phyloP scores from a whole-genome alignment of 495 filamentous ascomycete genomes.

The Trypethelium eluteriae region DNA sequence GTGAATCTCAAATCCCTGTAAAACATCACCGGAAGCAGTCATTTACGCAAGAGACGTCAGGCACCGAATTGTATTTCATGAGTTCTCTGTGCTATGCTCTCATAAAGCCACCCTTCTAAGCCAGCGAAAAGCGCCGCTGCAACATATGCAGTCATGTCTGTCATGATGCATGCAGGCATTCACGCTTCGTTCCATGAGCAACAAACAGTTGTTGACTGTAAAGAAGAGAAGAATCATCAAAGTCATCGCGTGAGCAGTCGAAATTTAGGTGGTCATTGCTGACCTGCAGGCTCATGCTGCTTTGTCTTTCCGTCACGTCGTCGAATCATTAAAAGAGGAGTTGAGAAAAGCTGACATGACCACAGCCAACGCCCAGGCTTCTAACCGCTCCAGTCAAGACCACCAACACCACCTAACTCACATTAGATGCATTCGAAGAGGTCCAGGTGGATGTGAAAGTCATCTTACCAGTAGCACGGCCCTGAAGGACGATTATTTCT shows the following conservation, averaged over 20 bases:
- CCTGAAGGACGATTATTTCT: conserved; percentile 30
- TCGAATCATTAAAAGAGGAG: conserved; percentile 28
- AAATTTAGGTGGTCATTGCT: conserved; percentile 32
- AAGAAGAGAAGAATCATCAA: conserved; percentile 18
- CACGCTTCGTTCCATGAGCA: conserved; percentile 2
- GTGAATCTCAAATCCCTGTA: neutral
- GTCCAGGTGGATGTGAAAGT: too few species aligned
- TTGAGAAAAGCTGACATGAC: conserved; percentile 30
- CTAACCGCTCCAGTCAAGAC: conserved; percentile 19
- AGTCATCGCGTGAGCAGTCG: conserved; percentile 25
- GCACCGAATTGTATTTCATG: neutral
- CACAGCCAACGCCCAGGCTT: conserved; percentile 23
- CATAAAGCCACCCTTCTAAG: neutral
- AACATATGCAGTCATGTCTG: neutral
- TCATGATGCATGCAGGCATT: neutral
- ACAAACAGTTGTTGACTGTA: conserved; percentile 6
- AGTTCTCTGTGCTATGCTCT: neutral
- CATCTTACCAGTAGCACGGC: conserved; percentile 9
- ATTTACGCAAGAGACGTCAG: neutral
- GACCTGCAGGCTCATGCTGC: conserved; percentile 28
- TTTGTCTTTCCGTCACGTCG: conserved; percentile 29
- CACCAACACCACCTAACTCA: conserved; percentile 14
- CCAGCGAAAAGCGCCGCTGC: neutral
- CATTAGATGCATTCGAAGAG: neutral
- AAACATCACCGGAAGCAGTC: neutral